phyloP scores from a whole-genome alignment of 441 rosid genomes.

The Brassica balearica region DNA sequence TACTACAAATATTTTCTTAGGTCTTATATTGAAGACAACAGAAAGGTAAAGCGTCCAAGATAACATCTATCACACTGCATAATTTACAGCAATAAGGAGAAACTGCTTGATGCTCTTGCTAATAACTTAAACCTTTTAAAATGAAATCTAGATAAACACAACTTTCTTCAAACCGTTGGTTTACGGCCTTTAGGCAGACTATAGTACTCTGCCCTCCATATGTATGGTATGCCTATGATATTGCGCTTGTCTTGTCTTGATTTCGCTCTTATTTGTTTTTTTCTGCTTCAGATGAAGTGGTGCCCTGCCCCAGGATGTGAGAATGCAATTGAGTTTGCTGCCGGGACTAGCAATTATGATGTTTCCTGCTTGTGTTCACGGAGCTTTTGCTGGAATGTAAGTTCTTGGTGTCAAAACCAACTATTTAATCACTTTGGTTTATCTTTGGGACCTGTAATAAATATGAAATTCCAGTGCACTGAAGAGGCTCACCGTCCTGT shows the following conservation, averaged over 20 bases:
- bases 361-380: conserved; percentile 63
- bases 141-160: neutral
- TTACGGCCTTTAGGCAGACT: neutral
- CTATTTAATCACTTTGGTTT: conserved; percentile 8
- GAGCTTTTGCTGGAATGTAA: conserved; percentile 82
- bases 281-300: conserved; percentile 59
- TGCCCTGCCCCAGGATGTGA: conserved; percentile 75
- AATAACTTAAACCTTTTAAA: neutral
- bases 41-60: conserved; percentile 40
- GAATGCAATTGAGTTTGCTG: conserved; percentile 54
- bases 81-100: conserved; percentile 4
- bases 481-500: conserved; percentile 88
- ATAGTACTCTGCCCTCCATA: conserved; percentile 5
- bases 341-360: conserved; percentile 52
- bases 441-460: neutral
- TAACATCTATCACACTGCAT: conserved; percentile 25
- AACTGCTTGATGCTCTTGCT: conserved; percentile 24
- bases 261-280: conserved; percentile 7
- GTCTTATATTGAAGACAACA: conserved; percentile 66
- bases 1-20: conserved; percentile 54
- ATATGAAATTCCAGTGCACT: conserved; percentile 47
- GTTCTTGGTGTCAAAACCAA: conserved; percentile 43
- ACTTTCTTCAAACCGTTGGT: too few species aligned
- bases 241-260: conserved; percentile 2
- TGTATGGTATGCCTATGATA: conserved; percentile 7